Evolutionary conservation across 2,329 filamentous ascomycete species (phyloP), one percentile per base, ranked within the genome.

Genomic region (Hysterium pulicare): DNA sequence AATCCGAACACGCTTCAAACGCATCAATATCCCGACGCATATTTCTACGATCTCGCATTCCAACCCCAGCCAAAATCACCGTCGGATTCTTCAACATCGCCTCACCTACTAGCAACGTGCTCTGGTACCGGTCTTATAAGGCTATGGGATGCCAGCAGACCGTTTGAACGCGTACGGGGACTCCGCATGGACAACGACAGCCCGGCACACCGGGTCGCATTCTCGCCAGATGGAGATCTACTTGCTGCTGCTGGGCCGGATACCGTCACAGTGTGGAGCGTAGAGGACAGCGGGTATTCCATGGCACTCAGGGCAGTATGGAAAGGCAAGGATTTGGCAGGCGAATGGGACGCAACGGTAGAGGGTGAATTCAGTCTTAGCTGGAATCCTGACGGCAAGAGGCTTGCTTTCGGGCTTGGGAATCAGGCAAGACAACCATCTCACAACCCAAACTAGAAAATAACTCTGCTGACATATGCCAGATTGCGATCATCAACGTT

Each of bases 231-330:
- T 38, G 70, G 71, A 9, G 49, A 47, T 4, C 56, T 70, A 23
- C 54, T 76, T 6, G 73, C 73, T 8, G 67, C 70, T 15, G 71
- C 66, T 6, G 68, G 70, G 2, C 62, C 61, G 5, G 68, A 73
- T 44, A 58, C 66, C 5, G 62, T 74, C 9, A 68, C 69, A 5
- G 58, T 76, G n/a, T 76, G 72, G 71, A 57, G 64, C 38, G 44
- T 65, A 2, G 59, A 62, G 26, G 59, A 57, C 37, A 52, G 59
- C 22, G 62, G 66, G 5, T 28, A 8, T 28, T 13, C 24, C 8
- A 7, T 13, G 7, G 53, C 58, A 8, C 61, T 64, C 10, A 53
- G 66, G 33, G 65, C 62, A 7, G 55, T 49, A 17, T 69, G 66
- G 65, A 59, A 56, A 17, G 58, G 60, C 23, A 55, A 57, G 23